phyloP scores from a whole-genome alignment of 345 rosid genomes.

The Euphorbia lathyris region DNA sequence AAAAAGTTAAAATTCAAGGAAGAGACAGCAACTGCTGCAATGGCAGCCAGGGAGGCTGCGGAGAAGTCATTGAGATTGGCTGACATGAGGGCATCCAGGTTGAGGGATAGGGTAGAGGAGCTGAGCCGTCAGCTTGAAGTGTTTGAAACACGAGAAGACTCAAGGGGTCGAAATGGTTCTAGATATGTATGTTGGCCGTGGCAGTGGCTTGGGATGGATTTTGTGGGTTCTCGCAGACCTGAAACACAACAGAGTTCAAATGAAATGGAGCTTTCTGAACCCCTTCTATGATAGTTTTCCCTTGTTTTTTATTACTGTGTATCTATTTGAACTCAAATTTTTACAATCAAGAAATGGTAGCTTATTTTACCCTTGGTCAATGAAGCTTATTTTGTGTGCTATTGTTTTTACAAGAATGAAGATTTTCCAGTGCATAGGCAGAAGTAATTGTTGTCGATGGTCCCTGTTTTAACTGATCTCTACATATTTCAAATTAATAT shows the following conservation, averaged over 20 bases:
- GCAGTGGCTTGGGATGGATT: conserved; percentile 97
- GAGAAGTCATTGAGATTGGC: conserved; percentile 87
- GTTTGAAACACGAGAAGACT: conserved; percentile 65
- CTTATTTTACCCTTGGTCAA: conserved; percentile 14
- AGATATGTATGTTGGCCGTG: conserved; percentile 97
- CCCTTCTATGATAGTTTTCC: conserved; percentile 50
- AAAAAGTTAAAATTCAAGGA: conserved; percentile 93
- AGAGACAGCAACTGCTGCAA: conserved; percentile 93
- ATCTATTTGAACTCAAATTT: conserved; percentile 15
- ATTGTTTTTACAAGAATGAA: not conserved
- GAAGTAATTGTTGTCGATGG: not conserved
- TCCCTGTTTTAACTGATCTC: conserved; percentile 9
- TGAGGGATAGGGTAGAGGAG: conserved; percentile 90
- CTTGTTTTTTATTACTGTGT: conserved; percentile 8
- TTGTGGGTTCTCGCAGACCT: conserved; percentile 57
- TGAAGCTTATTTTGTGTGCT: not conserved
- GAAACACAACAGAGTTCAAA: conserved; percentile 57
- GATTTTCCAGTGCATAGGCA: not conserved
- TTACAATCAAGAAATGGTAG: conserved; percentile 20
- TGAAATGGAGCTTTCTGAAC: conserved; percentile 99
- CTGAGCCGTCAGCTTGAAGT: conserved; percentile 80
- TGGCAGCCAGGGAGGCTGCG: conserved; percentile 99
- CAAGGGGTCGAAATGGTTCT: conserved; percentile 41
- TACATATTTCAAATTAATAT: not conserved
- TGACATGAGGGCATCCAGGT: conserved; percentile 79